phyloP scores from a whole-genome alignment of 805 yeast species.

The Lachancea nothofagi region DNA sequence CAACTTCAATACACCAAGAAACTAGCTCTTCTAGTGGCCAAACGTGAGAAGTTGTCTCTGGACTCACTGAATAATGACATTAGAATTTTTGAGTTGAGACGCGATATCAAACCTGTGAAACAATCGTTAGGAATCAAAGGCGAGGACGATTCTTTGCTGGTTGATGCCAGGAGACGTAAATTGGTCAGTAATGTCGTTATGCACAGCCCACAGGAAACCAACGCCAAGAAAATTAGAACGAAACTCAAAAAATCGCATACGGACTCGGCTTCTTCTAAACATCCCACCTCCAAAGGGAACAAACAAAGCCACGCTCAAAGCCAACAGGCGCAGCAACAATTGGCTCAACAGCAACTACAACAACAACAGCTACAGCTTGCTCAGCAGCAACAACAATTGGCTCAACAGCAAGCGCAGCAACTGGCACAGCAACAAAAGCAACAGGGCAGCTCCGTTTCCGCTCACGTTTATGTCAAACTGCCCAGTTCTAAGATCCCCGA shows the following conservation, averaged over 20 bases:
- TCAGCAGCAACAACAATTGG: constrained; percentile 20
- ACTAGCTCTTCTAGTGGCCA: constrained; percentile 61
- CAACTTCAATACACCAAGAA: constrained; percentile 75
- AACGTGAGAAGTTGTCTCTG: constrained; percentile 50
- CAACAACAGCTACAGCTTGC: constrained; percentile 24
- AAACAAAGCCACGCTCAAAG: constrained; percentile 2
- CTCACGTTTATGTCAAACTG: constrained; percentile 76
- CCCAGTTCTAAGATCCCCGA: constrained; percentile 94
- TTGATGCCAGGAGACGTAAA: constrained; percentile 70
- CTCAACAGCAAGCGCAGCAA: constrained; percentile 19
- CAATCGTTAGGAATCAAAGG: constrained; percentile 71
- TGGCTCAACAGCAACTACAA: constrained; percentile 20
- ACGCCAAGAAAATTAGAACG: constrained; percentile 3
- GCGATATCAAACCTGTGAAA: constrained; percentile 65
- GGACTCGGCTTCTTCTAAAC: constrained; percentile 10
- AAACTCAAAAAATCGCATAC: constrained; percentile 3
- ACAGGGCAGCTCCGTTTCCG: constrained; percentile 22
- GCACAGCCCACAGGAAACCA: constrained; percentile 1
- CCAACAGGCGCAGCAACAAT: constrained; percentile 11
- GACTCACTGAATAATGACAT: constrained; percentile 58
- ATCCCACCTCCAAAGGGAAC: neutral
- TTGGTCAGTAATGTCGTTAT: constrained; percentile 16
- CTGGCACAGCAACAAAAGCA: constrained; percentile 18
- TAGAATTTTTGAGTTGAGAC: constrained; percentile 66
- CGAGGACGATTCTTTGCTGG: constrained; percentile 69